Conservation (phyloP, 441 rosid genomes). For the Populus hybrid region DNA sequence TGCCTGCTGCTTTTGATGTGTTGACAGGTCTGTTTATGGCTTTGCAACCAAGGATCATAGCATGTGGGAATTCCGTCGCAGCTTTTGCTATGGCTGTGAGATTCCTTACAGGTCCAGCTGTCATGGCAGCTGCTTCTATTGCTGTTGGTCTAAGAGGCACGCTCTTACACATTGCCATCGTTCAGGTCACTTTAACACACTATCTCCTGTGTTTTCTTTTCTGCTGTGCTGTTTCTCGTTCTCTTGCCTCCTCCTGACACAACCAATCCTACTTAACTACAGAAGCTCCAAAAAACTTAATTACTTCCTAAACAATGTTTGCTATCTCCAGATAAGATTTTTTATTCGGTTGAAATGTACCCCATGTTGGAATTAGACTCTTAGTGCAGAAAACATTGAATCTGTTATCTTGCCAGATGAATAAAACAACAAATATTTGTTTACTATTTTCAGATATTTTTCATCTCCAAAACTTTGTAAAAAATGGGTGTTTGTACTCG, state of each 20-base stretch:
- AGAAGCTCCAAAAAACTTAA: slow-evolving; percentile 19
- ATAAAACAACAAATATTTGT: background rate
- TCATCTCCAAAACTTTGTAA: background rate
- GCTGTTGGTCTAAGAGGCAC: slow-evolving; percentile 82
- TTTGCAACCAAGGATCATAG: slow-evolving; percentile 59
- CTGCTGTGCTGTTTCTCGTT: background rate
- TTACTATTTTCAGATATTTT: background rate
- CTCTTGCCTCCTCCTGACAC: slow-evolving; percentile 26
- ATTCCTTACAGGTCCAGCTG: slow-evolving; percentile 93
- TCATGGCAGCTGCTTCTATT: slow-evolving; percentile 91
- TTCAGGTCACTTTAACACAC: slow-evolving; percentile 51
- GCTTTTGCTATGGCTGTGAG: slow-evolving; percentile 84
- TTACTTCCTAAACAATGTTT: background rate
- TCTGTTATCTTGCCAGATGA: slow-evolving; percentile 8
- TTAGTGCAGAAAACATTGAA: slow-evolving; percentile 18
- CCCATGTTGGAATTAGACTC: background rate
- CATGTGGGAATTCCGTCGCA: slow-evolving; percentile 52
- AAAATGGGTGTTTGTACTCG: too few relatives aligned
- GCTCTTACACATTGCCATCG: slow-evolving; percentile 84
- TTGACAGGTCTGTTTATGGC: slow-evolving; percentile 95
- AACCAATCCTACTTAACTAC: slow-evolving; percentile 29
- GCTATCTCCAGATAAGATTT: slow-evolving; percentile 20
- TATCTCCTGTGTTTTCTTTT: background rate
- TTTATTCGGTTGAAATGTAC: slow-evolving; percentile 16
- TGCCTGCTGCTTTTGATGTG: slow-evolving; percentile 14